Conservation (phyloP, 2,329 filamentous ascomycete species). For the Akanthomyces lecanii region DNA sequence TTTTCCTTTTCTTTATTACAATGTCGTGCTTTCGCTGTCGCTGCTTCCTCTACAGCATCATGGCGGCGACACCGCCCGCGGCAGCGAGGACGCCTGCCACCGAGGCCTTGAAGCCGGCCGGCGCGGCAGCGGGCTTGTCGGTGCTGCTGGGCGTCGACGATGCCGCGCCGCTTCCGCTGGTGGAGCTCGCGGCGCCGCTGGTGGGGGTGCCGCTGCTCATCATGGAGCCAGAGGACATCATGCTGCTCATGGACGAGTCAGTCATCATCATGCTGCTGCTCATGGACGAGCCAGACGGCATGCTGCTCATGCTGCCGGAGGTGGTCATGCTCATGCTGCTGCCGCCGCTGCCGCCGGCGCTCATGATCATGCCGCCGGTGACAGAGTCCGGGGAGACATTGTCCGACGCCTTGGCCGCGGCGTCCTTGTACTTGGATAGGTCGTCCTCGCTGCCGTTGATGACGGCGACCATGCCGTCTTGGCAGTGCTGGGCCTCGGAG, state of each 20-base stretch:
- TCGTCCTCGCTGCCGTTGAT: conserved; percentile 11
- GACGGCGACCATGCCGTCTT: conserved; percentile 22
- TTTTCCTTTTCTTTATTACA: neutral
- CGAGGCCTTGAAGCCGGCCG: conserved; percentile 5
- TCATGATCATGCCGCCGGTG: conserved; percentile 1
- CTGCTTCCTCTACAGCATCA: conserved; percentile 1
- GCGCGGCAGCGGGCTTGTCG: neutral
- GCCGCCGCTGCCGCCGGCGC: neutral
- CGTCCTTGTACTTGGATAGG: neutral
- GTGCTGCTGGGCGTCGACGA: neutral
- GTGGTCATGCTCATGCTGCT: neutral
- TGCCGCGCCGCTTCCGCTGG: neutral
- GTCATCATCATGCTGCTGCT: neutral
- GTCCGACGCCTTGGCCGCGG: neutral
- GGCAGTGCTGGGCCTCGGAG: conserved; percentile 26
- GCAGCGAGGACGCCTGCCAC: neutral
- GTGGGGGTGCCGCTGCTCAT: neutral
- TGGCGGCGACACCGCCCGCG: conserved; percentile 6
- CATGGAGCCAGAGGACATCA: neutral
- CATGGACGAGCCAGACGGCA: neutral
- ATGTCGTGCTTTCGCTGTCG: too few species aligned
- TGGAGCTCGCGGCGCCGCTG: neutral
- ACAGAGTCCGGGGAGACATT: conserved; percentile 2
- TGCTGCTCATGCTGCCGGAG: neutral
- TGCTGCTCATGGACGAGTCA: neutral